phyloP scores from a whole-genome alignment of 139 green algal genomes.

The Auxenochlorella protothecoides region DNA sequence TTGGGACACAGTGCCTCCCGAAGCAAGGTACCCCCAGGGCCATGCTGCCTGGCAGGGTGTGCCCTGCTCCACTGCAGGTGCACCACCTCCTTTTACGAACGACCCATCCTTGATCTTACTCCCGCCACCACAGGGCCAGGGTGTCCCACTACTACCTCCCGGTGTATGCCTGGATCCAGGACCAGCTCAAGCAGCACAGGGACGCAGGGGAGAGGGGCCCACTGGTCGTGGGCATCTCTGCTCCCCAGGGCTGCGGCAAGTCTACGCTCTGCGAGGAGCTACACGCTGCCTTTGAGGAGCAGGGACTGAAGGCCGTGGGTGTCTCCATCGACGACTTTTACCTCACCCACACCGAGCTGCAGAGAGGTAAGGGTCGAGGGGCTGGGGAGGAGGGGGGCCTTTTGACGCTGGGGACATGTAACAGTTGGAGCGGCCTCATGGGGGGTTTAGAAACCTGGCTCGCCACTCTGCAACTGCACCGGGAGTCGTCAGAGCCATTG shows the following conservation, averaged over 20 bases:
- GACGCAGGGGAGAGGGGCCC: conserved; percentile 10
- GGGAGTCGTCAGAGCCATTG: no score
- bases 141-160: conserved; percentile 93
- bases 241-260: conserved; percentile 89
- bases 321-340: conserved; percentile 99
- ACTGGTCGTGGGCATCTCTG: conserved; percentile 76
- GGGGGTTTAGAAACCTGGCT: no score
- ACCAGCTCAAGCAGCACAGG: conserved; percentile 53
- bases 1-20: background rate
- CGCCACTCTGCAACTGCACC: no score
- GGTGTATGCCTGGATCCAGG: conserved; percentile 71
- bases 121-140: conserved; percentile 38
- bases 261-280: conserved; percentile 88
- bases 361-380: conserved; percentile 6
- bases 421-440: no score
- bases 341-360: conserved; percentile 54
- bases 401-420: no score
- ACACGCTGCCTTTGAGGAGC: conserved; percentile 56
- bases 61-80: background rate
- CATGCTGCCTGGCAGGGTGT: background rate
- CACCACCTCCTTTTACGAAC: background rate
- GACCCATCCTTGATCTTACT: no score
- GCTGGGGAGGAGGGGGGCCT: no score
- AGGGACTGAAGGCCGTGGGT: no score
- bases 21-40: background rate